Evolutionary conservation across 2,329 filamentous ascomycete genomes (phyloP).

Genomic region (Lachnellula occidentalis): DNA sequence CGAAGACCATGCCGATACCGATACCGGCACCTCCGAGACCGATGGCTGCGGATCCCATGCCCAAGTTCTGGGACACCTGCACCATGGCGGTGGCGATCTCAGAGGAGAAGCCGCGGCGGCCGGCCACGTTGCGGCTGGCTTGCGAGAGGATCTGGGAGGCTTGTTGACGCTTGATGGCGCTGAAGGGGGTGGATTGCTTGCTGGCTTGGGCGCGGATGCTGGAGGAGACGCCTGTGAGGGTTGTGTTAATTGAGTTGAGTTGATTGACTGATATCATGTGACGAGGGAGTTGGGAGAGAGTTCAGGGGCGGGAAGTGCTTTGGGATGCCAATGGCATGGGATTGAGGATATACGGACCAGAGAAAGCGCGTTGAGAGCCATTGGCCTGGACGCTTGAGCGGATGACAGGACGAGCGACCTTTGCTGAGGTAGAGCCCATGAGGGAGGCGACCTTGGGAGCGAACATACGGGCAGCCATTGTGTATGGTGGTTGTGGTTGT

Average conservation of each 20-base stretch:
- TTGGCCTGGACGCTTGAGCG: constrained; percentile 57
- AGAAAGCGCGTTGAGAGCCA: constrained; percentile 67
- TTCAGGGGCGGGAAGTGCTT: not conserved
- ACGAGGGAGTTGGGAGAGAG: too few species aligned
- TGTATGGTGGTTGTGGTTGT: constrained; percentile 42
- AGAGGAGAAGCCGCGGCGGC: constrained; percentile 75
- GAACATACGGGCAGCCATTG: constrained; percentile 77
- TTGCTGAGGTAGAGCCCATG: constrained; percentile 55
- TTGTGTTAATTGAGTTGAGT: constrained; percentile 30
- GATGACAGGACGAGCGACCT: constrained; percentile 72
- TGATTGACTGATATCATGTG: not conserved
- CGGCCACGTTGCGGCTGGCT: constrained; percentile 37
- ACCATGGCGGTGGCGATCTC: constrained; percentile 85
- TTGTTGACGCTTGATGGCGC: constrained; percentile 70
- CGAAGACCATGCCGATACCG: constrained; percentile 93
- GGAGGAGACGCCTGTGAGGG: constrained; percentile 35
- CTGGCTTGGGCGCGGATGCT: constrained; percentile 23
- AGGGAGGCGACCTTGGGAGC: constrained; percentile 71
- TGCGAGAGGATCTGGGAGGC: constrained; percentile 60
- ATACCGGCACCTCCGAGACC: constrained; percentile 91
- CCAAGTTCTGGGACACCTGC: constrained; percentile 85
- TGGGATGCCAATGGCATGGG: not conserved
- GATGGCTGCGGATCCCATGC: constrained; percentile 85
- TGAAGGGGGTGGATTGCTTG: constrained; percentile 32
- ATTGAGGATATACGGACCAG: constrained; percentile 49